Percentiles rank a stretch among this genome's conserved stretches.
Conservation (phyloP, 371 early-diverging fungal species). For the Lichtheimia corymbifera region DNA sequence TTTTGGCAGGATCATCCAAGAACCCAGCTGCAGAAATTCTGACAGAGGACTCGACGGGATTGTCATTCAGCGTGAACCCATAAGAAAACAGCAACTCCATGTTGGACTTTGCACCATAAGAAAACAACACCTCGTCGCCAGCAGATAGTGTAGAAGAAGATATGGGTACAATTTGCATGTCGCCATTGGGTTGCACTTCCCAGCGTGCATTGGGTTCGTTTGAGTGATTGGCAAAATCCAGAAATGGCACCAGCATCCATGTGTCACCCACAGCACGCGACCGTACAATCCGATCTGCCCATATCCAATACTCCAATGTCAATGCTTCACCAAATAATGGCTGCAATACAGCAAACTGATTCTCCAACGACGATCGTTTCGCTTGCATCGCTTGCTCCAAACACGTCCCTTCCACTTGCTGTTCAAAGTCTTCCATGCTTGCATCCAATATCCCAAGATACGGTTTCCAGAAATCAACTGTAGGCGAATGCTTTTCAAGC, state of each 20-base stretch:
- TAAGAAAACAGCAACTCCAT: slow-evolving; percentile 64
- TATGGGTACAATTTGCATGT: slow-evolving; percentile 12
- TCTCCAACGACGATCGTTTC: slow-evolving; percentile 31
- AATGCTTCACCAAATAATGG: slow-evolving; percentile 17
- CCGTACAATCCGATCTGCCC: slow-evolving; percentile 58
- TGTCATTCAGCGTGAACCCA: slow-evolving; percentile 49
- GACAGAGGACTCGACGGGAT: slow-evolving; percentile 26
- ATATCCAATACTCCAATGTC: slow-evolving; percentile 41
- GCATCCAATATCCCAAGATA: slow-evolving; percentile 49
- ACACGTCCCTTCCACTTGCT: slow-evolving; percentile 36
- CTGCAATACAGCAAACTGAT: slow-evolving; percentile 14
- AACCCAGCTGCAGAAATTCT: slow-evolving; percentile 20
- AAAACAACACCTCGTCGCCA: slow-evolving; percentile 37
- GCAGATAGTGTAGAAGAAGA: neutral
- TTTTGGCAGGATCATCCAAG: slow-evolving; percentile 18
- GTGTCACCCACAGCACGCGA: slow-evolving; percentile 46
- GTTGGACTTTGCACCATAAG: slow-evolving; percentile 67
- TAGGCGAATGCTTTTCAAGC: slow-evolving; percentile 30
- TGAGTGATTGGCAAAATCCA: slow-evolving; percentile 66
- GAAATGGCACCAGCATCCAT: slow-evolving; percentile 43
- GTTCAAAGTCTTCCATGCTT: slow-evolving; percentile 3
- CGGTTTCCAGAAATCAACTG: slow-evolving; percentile 36
- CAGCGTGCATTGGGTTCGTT: slow-evolving; percentile 48
- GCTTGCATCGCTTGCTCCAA: slow-evolving; percentile 38
- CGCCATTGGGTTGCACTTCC: slow-evolving; percentile 29